phyloP scores from a whole-genome alignment of 2,329 filamentous ascomycete genomes.

The Fusarium palustre region DNA sequence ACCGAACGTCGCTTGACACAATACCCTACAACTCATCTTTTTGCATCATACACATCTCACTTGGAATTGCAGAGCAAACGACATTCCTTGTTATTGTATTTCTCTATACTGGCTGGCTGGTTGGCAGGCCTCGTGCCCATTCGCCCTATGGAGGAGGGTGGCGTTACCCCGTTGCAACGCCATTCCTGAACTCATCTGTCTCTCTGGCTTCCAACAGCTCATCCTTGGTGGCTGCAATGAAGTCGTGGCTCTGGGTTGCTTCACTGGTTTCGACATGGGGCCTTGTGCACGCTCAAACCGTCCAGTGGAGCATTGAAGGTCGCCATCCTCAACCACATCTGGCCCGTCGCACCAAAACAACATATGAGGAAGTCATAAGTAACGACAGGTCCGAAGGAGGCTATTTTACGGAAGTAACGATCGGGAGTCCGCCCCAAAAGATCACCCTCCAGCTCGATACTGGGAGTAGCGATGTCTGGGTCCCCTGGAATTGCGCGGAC shows the following conservation, averaged over 20 bases:
- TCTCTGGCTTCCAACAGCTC: conserved; percentile 2
- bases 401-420: conserved; percentile 67
- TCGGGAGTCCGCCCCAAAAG: conserved; percentile 69
- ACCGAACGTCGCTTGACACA: conserved; percentile 2
- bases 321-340: conserved; percentile 50
- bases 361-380: conserved; percentile 57
- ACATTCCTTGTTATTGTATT: conserved; percentile 4
- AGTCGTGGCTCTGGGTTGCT: conserved; percentile 36
- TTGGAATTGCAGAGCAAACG: background rate
- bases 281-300: conserved; percentile 49
- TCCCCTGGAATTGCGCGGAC: conserved; percentile 56
- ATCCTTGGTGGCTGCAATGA: conserved; percentile 40
- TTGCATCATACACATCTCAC: background rate
- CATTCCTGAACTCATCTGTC: conserved; percentile 36
- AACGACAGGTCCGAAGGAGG: conserved; percentile 60
- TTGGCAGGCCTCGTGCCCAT: conserved; percentile 26
- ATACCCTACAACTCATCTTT: conserved; percentile 8
- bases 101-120: conserved; percentile 16
- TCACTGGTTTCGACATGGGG: conserved; percentile 42
- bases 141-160: conserved; percentile 44
- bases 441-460: conserved; percentile 72
- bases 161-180: conserved; percentile 34
- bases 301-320: conserved; percentile 63
- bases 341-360: conserved; percentile 53
- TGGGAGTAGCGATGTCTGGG: conserved; percentile 74